phyloP scores from a whole-genome alignment of 1,139 yeast genomes.

The Lodderomyces orthopsilosis region DNA sequence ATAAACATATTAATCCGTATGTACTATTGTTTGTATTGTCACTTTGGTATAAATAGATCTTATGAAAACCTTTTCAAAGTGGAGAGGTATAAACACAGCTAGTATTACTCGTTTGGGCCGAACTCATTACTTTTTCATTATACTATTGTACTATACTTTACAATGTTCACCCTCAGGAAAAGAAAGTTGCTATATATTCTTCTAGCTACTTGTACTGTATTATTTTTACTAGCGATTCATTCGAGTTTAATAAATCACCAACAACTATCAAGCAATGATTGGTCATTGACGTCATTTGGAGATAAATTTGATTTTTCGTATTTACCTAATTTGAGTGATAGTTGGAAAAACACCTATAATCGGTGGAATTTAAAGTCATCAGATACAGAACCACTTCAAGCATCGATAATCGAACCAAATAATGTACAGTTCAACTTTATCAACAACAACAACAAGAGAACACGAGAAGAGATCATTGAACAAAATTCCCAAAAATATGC shows the following conservation, averaged over 20 bases:
- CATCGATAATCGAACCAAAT: constrained; percentile 19
- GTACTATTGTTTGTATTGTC: too few relatives aligned
- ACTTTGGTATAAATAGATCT: too few relatives aligned
- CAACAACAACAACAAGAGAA: constrained; percentile 23
- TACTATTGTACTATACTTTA: not conserved
- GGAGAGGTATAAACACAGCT: too few relatives aligned
- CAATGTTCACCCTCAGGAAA: constrained; percentile 6
- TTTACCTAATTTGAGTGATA: constrained; percentile 6
- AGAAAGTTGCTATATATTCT: constrained; percentile 9
- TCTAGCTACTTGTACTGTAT: not conserved
- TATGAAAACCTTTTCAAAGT: too few relatives aligned
- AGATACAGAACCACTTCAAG: constrained; percentile 7
- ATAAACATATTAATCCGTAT: too few relatives aligned
- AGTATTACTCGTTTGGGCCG: too few relatives aligned
- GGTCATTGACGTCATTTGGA: constrained; percentile 11
- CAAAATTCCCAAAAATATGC: constrained; percentile 33
- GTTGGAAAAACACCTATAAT: constrained; percentile 3
- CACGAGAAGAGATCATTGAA: constrained; percentile 28
- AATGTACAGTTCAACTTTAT: constrained; percentile 35
- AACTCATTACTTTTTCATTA: too few relatives aligned
- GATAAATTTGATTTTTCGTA: constrained; percentile 13
- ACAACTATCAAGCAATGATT: constrained; percentile 9
- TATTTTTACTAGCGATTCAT: constrained; percentile 3
- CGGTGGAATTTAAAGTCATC: constrained; percentile 6
- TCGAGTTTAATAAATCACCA: constrained; percentile 5